Evolutionary conservation across 2,329 filamentous ascomycete genomes (phyloP), one percentile per base, ranked within the genome.

Genomic region (Fusarium robinianum): DNA sequence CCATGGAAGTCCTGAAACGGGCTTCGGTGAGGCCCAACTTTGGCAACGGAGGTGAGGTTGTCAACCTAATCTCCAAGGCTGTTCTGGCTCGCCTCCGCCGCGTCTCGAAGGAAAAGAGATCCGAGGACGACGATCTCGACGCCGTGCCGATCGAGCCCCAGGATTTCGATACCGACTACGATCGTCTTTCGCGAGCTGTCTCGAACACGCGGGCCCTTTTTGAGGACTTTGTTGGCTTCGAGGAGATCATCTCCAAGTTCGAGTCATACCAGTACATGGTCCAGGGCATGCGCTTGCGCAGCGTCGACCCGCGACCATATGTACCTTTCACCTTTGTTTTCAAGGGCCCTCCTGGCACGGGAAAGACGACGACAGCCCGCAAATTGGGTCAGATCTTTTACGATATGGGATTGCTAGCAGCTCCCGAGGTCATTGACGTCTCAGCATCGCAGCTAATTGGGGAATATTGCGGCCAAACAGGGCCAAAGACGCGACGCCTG

Each of bases 351-450:
- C 81, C 82, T 18, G 83, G 81, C 0, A 89, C 85, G 0, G 87
- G 86, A 0, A 90, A 90, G 60, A 89, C 85, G 0, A 82, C 81
- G 0, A 88, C 75, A 0, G 87, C 87, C 0, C 71, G 76, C 23
- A 85, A 83, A 48, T 83, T 90, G 72, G 87, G 86, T 2, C 78
- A 87, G 50, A 72, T 90, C 0, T 90, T 80, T 58, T 89, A 87
- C 57, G 80, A 90, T 58, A 81, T 90, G 75, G 85, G 85, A 0
- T 77, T 90, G 32, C 69, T 90, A 0, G 68, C 80, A 0, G 72
- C 74, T 0, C 74, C 74, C 0, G 78, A 85, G 27, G 83, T 88
- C 0, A 63, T 84, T 0, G 83, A 88, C 49, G 78, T 75, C 38
- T 89, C 86, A 0, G 83, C 83, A 0, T 80, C 81, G 0, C 84